Base-by-base conservation (phyloP, 805 yeast species). In the Kregervanrija pseudodelftensis region DNA sequence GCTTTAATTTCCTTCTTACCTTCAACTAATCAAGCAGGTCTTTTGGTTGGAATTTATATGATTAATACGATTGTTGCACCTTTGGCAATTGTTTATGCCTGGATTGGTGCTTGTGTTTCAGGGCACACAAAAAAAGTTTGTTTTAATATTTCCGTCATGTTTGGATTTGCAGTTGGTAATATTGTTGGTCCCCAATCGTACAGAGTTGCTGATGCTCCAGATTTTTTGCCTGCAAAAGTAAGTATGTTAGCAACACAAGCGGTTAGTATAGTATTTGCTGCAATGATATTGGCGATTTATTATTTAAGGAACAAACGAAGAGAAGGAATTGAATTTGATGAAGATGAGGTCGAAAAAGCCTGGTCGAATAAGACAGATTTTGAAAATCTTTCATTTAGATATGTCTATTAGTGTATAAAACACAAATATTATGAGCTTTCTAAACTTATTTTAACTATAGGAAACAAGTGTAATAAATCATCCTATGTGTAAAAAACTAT, bases 131-230 rank as follows among this genome's bases (percentile, higher is more conserved):
- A 79, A 54, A 70, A 79, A 49, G 60, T 77, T 22, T 70, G 72
- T 31, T 63, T 82, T 48, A 77, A 76, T 52, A 77, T 74, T 5
- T 53, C 72, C 17, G 77, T 79, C 0, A 73, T 79, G 79, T 63
- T 78, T 47, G 77, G 73, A 5, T 78, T 77, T 58, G 74, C 77
- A 13, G 59, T 77, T 30, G 77, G 80, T 4, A 70, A 79, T 50
- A 62, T 82, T 44, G 66, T 77, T 34, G 85, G 82, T 0, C 85
- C 86, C 3, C 85, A 80, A 55, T 61, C 77, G 52, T 79, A 79
- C 59, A 71, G 77, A 53, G 71, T 66, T 0, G 49, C 62, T 16
- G 70, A 73, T 43, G 74, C 73, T 15, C 84, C 84, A n/a, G 58
- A 67, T 22, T 80, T 76, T 51, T 61, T 61, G 15, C 74, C 81